Conservation (phyloP, 1,139 yeast species). For the Arxiozyma slooffiae region DNA sequence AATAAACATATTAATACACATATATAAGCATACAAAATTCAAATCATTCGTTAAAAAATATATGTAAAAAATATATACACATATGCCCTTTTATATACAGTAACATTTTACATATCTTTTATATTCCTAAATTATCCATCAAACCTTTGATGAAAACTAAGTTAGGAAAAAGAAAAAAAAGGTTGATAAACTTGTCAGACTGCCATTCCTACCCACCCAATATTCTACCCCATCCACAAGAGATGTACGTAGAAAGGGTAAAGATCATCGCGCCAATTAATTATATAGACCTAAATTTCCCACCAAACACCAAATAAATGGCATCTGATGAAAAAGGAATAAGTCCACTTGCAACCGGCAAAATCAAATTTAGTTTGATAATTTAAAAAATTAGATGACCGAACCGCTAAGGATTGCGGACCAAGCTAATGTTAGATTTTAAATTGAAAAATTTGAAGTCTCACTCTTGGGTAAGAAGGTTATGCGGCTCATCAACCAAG, state of each 20-base stretch:
- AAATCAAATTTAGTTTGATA: constrained; percentile 12
- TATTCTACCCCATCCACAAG: constrained; percentile 51
- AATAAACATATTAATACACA: too few species aligned
- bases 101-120: too few species aligned
- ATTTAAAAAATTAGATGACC: constrained; percentile 54
- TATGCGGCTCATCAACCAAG: constrained; percentile 96
- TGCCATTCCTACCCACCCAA: constrained; percentile 98
- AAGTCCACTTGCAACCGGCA: constrained; percentile 34
- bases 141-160: constrained; percentile 17
- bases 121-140: constrained; percentile 12
- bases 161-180: constrained; percentile 16
- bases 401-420: constrained; percentile 70
- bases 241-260: constrained; percentile 80
- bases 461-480: constrained; percentile 95
- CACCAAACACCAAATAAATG: too few species aligned
- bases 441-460: constrained; percentile 30
- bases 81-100: not conserved
- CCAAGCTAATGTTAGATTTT: constrained; percentile 47
- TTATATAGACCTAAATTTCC: constrained; percentile 13
- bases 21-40: too few species aligned
- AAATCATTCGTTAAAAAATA: too few species aligned
- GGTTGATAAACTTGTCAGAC: constrained; percentile 79
- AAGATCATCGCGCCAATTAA: constrained; percentile 98
- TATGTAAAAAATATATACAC: not conserved
- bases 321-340: too few species aligned